Evolutionary conservation across 2,329 filamentous ascomycete genomes (phyloP).

Genomic region (Zasmidium cellare): DNA sequence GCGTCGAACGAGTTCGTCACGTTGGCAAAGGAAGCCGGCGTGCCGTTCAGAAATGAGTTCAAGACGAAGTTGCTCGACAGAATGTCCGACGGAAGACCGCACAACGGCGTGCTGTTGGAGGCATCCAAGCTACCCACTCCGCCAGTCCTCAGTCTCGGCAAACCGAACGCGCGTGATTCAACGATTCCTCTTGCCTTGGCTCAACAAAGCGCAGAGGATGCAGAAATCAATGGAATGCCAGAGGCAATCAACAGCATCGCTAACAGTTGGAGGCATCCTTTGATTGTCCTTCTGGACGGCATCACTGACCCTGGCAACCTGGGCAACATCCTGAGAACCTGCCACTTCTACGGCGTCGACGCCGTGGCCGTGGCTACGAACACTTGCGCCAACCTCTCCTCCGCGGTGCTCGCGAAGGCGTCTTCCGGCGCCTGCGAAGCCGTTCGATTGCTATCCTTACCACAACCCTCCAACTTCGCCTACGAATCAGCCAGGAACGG

Average conservation of each 20-base stretch:
- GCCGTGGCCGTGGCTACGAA: constrained; percentile 75
- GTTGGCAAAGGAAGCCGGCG: constrained; percentile 37
- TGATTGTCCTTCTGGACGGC: constrained; percentile 73
- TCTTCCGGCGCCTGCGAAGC: constrained; percentile 85
- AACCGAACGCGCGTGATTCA: constrained; percentile 32
- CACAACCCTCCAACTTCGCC: constrained; percentile 69
- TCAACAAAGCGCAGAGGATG: constrained; percentile 69
- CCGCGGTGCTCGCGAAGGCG: constrained; percentile 80
- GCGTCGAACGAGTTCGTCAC: constrained; percentile 15
- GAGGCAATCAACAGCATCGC: constrained; percentile 49
- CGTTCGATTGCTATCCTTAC: constrained; percentile 70
- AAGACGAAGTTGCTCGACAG: constrained; percentile 61
- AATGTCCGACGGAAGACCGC: constrained; percentile 77
- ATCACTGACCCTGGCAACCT: constrained; percentile 83
- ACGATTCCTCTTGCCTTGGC: constrained; percentile 63
- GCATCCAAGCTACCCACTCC: constrained; percentile 74
- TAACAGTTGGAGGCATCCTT: constrained; percentile 58
- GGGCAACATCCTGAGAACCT: constrained; percentile 83
- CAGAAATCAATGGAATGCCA: constrained; percentile 67
- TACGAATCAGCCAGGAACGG: constrained; percentile 65
- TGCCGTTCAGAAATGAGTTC: constrained; percentile 62
- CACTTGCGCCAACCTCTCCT: constrained; percentile 70
- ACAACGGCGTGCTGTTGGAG: constrained; percentile 89
- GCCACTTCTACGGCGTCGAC: constrained; percentile 86
- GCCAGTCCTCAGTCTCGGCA: constrained; percentile 34